Evolutionary conservation across 1,284 basidiomycete genomes (phyloP), one percentile per base, ranked within the genome.

Genomic region (Puccinia sorghi): DNA sequence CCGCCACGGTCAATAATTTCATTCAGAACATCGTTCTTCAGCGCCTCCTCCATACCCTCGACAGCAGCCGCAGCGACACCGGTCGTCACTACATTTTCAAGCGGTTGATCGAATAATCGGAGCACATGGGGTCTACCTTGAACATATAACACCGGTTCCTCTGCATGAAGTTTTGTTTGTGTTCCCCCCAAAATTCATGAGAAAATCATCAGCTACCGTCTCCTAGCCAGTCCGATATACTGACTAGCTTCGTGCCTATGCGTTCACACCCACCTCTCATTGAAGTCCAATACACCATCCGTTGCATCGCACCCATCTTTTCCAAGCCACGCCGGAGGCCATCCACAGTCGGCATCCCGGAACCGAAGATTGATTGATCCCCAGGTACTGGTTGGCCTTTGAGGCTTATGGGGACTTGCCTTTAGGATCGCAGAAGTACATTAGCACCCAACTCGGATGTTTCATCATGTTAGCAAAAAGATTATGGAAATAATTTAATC

Each of bases 51-150:
- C 93, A 99, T 98, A 25, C 89, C 87, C 84, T 99, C 97, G 1
- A 99, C 97, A 12, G 94, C 91, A 2, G 88, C 88, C 0, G 94
- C 96, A 0, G 93, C 93, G 1, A 99, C 92, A 32, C 97, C 97
- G 0, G 96, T 99, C 0, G 95, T 85, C 3, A 83, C 92, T 75
- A 97, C 92, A 82, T 98, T 98, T 84, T 93, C 92, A 17, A 97
- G 86, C 0, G 94, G 95, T 76, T 90, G 89, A 84, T 94, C 91
- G 9, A 95, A 89, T 0, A 97, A 87, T n/a, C 97, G 91, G 48
- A 99, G 87, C 13, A 99, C 94, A 84, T 96, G 93, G 0, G 96
- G 96, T 72, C 93, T 88, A 11, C 94, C 94, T 48, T 91, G 90
- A 61, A 85, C 83, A 80, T 84, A 84, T 39, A 80, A 52, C 20